These are phyloP conservation scores for Mycena citricolor DNA, from an alignment of 1,284 basidiomycete genomes.

Conservation along the genomic window DNA sequence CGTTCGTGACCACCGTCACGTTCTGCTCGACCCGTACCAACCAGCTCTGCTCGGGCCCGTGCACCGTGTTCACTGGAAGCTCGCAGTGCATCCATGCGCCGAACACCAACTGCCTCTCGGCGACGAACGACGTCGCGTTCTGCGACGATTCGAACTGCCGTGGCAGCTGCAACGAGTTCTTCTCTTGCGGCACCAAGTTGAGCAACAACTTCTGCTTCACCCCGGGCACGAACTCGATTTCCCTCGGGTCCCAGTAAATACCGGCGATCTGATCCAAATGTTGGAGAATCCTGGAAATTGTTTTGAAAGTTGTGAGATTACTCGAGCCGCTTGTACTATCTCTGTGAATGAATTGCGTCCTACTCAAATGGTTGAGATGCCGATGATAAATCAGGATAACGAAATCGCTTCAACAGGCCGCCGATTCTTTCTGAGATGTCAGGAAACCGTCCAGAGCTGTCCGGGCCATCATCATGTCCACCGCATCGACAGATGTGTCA, in stretches of 20 bases:
- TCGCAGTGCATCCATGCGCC: conserved; percentile 26
- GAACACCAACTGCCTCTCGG: conserved; percentile 27
- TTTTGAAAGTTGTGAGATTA: too few species aligned
- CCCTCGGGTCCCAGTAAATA: too few species aligned
- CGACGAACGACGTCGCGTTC: conserved; percentile 29
- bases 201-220: conserved; percentile 17
- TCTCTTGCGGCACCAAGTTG: conserved; percentile 12
- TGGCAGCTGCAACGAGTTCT: conserved; percentile 25
- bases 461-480: conserved; percentile 10
- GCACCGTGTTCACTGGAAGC: conserved; percentile 28
- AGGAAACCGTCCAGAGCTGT: conserved; percentile 5
- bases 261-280: too few species aligned
- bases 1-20: conserved; percentile 24
- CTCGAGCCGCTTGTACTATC: too few species aligned
- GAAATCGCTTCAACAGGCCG: conserved; percentile 2
- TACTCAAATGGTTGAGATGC: too few species aligned
- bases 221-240: conserved; percentile 14
- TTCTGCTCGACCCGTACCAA: conserved; percentile 24
- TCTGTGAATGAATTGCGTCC: too few species aligned
- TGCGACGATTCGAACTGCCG: conserved; percentile 25
- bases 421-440: not conserved
- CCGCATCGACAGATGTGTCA: conserved; percentile 5
- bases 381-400: too few species aligned
- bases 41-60: conserved; percentile 27
- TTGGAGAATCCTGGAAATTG: too few species aligned